Base-by-base conservation (phyloP, 345 rosid genomes). In the Eucalyptus fibrosa region DNA sequence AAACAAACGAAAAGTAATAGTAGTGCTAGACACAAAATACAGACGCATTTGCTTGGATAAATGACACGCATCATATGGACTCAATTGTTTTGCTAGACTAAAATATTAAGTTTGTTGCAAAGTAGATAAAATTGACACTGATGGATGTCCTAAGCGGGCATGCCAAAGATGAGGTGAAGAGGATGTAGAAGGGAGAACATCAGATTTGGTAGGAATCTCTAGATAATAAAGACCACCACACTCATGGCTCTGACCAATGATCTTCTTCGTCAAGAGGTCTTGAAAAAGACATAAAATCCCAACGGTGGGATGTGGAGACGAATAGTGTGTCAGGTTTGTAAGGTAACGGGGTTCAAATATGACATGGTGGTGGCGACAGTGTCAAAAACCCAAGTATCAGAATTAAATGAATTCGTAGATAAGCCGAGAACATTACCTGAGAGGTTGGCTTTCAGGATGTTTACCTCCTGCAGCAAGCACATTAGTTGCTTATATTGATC, bases 171-270 rank as follows among this genome's bases (percentile, higher is more conserved):
- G 72, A n/a, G 10, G 37, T 65, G 72, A 65, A n/a, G 37, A n/a
- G 18, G 3, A 2, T 30, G 37, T 5, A 13, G 10, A 7, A 62
- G 34, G 7, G 9, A 65, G 37, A 15, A 65, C 8, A 16, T 4
- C 3, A 7, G 0, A 4, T 7, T n/a, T 0, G 10, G 3, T 30
- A 14, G 18, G 19, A 65, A 15, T 65, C 72, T 62, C 34, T 3
- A 30, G 0, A 7, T 62, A 30, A 65, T 14, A 62, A 13, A 62
- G 18, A 65, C 18, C 10, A 65, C 10, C 72, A 13, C 5, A 0
- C 72, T 65, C 19, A 65, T 30, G 72, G 19, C 72, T 17, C 10
- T 8, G 2, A 65, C 19, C 19, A 65, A 65, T 14, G 19, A 65
- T 30, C 37, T 65, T 65, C 37, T 65, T 65, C 1, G 21, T 65